Base-by-base conservation (phyloP, 2,329 filamentous ascomycete species). In the Sclerotinia glacialis region DNA sequence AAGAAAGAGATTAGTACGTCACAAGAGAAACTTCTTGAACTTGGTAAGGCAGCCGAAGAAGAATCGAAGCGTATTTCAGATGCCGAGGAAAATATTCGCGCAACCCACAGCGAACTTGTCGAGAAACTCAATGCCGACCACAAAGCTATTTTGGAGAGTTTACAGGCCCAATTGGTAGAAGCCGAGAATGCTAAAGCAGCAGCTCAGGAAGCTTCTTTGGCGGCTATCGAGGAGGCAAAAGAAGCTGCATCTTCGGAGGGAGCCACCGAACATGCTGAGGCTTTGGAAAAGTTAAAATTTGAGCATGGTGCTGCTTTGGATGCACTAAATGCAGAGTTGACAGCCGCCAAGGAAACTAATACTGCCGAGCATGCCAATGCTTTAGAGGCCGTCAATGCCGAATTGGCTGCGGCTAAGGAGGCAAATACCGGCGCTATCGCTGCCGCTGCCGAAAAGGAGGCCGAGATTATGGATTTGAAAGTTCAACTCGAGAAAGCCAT, bases 1-100 rank as follows among this genome's bases (percentile, higher is more conserved):
- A 86, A 85, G 75, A 78, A 80, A 7, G 83, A 88, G 71, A 81
- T 89, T 59, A 78, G 81, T 67, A 77, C 81, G 11, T 85, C 84
- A 0, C 79, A 87, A 72, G 82, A 82, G 61, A 87, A 83, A 72
- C 80, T 88, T 64, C 74, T 80, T 2, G 81, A 85, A 70, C 79
- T 88, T 26, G 81, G 80, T 65, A 81, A 83, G 59, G 81, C 85
- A 76, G 77, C 83, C 42, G 78, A 80, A 71, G 77, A 79, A 54
- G 80, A 79, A 49, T 75, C 75, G 23, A 73, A 77, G 12, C 75
- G 76, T 23, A 74, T 77, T 26, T 70, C 78, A 16, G 77, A 76
- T 49, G 73, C 79, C 2, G 79, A 81, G 55, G 80, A 80, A 5
- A 78, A 78, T 52, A 75, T 81, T 42, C 76, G 75, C 66, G 76